Evolutionary conservation across 176 grass and related monocot genomes (phyloP), one percentile per base, ranked within the genome.

Genomic region (Cenchrus purpureus): DNA sequence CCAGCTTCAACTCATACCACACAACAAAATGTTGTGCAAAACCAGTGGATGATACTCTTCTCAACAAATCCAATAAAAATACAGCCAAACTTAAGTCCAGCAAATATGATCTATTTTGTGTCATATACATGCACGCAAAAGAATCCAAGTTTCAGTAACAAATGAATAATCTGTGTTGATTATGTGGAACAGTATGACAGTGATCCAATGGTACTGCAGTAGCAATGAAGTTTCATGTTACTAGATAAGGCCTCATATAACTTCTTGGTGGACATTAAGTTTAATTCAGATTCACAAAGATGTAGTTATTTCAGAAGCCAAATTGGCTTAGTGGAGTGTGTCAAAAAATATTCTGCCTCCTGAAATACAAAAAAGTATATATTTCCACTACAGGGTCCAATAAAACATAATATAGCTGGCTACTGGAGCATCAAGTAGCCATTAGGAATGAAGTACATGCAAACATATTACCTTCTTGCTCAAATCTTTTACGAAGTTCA

Each of bases 401-500:
- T 64, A 61, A 25, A 58, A 57, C 1, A 28, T 49, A n/a, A 82
- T 1, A 80, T 34, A 25, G 29, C 58, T 16, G 68, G 20, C 13
- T 42, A 60, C 14, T 43, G 28, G 28, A 86, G 13, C 60, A 25
- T 73, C 43, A 2, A 4, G 16, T 31, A 54, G 4, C 43, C 1
- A 4, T 12, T 31, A 54, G 4, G 6, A 12, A 83, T 25, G 15
- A 65, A 56, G 31, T 68, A 64, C 80, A 72, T 28, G 7, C 6
- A 75, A 75, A 68, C 57, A 80, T 43, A 34, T 54, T 91, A 95
- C 96, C 93, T 91, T 88, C 96, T 90, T 92, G 85, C 65, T 96
- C 88, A 86, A 96, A 99, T 56, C 71, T 77, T 91, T 99, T 94
- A 31, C 82, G 71, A 40, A 99, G 97, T 28, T 92, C 97, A 80